A percentile compares a stretch with the other conserved stretches of the same genome.
Conservation (phyloP, 495 filamentous ascomycete genomes). For the Diplogelasinospora grovesii region DNA sequence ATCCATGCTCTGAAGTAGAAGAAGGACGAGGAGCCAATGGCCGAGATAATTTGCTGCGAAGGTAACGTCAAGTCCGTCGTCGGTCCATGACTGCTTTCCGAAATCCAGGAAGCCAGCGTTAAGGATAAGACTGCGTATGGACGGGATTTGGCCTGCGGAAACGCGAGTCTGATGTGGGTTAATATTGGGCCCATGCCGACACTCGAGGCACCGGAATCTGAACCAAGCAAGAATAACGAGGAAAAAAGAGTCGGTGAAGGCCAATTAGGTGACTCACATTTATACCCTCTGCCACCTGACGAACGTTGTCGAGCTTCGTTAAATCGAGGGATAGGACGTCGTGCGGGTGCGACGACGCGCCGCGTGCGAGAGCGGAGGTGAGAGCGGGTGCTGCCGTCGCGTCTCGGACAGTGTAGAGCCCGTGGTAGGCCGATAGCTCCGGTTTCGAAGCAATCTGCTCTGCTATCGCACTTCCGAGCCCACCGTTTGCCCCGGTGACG, state of each 20-base stretch:
- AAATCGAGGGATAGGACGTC: constrained; percentile 13
- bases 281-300: constrained; percentile 8
- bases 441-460: constrained; percentile 37
- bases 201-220: not conserved
- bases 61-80: constrained; percentile 25
- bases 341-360: constrained; percentile 10
- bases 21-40: constrained; percentile 32
- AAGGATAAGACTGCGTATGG: constrained; percentile 36
- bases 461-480: constrained; percentile 38
- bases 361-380: constrained; percentile 16
- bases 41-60: constrained; percentile 38
- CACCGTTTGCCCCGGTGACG: constrained; percentile 17
- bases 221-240: too few relatives aligned
- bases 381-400: constrained; percentile 21
- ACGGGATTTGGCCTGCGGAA: constrained; percentile 24
- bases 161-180: constrained; percentile 13
- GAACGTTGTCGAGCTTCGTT: constrained; percentile 5
- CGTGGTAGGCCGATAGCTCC: constrained; percentile 24
- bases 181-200: not conserved
- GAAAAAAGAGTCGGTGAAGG: too few relatives aligned
- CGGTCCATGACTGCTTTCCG: constrained; percentile 20
- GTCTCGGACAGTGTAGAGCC: constrained; percentile 31
- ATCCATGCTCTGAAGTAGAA: constrained; percentile 34
- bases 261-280: constrained; percentile 6
- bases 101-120: constrained; percentile 31